These are phyloP conservation scores for Moelleriella libera DNA, from an alignment of 2,329 filamentous ascomycete genomes.

Conservation along the genomic window DNA sequence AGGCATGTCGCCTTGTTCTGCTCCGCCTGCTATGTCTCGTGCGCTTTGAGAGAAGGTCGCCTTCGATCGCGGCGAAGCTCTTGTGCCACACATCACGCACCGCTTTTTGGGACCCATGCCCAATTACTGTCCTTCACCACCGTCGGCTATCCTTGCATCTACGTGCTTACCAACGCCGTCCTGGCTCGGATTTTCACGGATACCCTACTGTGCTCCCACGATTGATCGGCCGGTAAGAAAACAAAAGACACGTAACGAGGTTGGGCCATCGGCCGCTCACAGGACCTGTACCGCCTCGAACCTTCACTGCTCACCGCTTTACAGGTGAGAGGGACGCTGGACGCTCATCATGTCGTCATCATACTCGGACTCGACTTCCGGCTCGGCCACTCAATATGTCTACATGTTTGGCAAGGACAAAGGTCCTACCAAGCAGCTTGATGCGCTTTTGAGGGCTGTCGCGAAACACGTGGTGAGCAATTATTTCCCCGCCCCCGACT, in stretches of 20 bases:
- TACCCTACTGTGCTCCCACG: slow-evolving; percentile 1
- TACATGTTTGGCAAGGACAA: slow-evolving; percentile 58
- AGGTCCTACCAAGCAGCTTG: slow-evolving; percentile 49
- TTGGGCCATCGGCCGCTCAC: neutral
- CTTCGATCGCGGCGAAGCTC: neutral
- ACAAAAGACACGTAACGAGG: neutral
- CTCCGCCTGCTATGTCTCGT: neutral
- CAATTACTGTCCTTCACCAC: neutral
- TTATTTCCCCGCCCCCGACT: neutral
- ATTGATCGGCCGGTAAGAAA: neutral
- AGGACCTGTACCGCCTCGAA: neutral
- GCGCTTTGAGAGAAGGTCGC: neutral
- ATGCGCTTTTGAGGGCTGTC: slow-evolving; percentile 55
- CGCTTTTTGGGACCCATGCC: neutral
- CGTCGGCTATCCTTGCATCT: neutral
- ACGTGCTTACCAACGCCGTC: neutral
- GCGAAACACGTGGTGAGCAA: slow-evolving; percentile 53
- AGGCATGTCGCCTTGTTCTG: neutral
- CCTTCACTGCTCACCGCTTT: slow-evolving; percentile 1
- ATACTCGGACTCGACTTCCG: slow-evolving; percentile 11
- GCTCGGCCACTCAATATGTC: slow-evolving; percentile 33
- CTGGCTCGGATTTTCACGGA: neutral
- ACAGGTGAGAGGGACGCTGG: slow-evolving; percentile 3
- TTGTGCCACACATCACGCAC: neutral
- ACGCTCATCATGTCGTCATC: slow-evolving; percentile 9